Conservation (phyloP, 345 rosid genomes). For the Brassica carinata region DNA sequence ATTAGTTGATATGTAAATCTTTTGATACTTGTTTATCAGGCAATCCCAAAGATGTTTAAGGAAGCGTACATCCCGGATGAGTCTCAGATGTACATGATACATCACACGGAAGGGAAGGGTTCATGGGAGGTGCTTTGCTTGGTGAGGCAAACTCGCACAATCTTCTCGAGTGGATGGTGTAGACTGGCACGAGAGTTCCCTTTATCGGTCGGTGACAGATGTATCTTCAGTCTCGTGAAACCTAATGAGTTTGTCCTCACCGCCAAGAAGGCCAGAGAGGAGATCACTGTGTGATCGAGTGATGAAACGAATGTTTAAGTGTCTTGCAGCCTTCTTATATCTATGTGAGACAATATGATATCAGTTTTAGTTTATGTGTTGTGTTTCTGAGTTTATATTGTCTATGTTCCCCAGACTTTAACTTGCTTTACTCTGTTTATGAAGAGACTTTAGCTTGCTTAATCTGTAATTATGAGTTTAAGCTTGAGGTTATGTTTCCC, state of each 20-base stretch:
- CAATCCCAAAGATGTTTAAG: slow-evolving; percentile 27
- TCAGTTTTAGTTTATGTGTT: background rate
- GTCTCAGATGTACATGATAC: background rate
- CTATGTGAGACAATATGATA: background rate
- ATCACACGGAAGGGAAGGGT: slow-evolving; percentile 3
- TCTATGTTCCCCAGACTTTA: background rate
- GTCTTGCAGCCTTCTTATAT: background rate
- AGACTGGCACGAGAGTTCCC: slow-evolving; percentile 23
- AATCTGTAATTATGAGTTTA: background rate
- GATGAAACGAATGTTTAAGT: background rate
- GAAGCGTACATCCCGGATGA: background rate
- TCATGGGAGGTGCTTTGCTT: slow-evolving; percentile 25
- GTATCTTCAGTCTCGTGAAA: slow-evolving; percentile 18
- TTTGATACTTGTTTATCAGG: slow-evolving; percentile 1
- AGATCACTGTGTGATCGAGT: background rate
- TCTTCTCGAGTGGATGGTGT: slow-evolving; percentile 30
- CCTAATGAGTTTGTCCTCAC: slow-evolving; percentile 14
- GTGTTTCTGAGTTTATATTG: slow-evolving; percentile 1
- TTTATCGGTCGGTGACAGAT: background rate
- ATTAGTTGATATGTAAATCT: background rate
- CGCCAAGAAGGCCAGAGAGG: slow-evolving; percentile 8
- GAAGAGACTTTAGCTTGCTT: background rate
- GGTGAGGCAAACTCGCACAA: slow-evolving; percentile 12
- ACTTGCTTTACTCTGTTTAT: background rate
- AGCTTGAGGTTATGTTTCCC: background rate